phyloP scores from a whole-genome alignment of 2,329 filamentous ascomycete genomes.

The Venturia effusa region DNA sequence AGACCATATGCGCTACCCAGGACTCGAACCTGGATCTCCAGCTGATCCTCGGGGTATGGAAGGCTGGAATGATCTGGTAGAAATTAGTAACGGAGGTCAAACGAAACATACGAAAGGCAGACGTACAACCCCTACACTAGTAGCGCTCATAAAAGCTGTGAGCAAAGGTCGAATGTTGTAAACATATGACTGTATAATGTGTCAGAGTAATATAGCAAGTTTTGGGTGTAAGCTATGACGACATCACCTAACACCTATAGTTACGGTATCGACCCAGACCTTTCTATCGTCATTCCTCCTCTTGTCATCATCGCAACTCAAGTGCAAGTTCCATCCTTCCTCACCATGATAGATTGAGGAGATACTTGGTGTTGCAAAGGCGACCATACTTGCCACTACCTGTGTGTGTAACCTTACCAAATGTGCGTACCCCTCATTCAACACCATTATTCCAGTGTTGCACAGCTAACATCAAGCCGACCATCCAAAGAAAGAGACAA shows the following conservation, averaged over 20 bases:
- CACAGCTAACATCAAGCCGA: neutral
- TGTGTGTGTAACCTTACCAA: too few relatives aligned
- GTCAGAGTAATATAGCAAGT: neutral
- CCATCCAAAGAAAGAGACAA: neutral
- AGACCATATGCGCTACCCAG: neutral
- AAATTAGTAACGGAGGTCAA: too few relatives aligned
- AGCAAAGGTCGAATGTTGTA: too few relatives aligned
- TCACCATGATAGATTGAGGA: neutral
- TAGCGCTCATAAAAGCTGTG: constrained; percentile 19
- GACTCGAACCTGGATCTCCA: neutral
- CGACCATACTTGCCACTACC: neutral
- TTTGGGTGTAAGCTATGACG: too few relatives aligned
- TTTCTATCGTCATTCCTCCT: neutral
- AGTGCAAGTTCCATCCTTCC: neutral
- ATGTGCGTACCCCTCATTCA: neutral
- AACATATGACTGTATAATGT: constrained; percentile 10
- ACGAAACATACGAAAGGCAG: too few relatives aligned
- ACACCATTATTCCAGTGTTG: neutral
- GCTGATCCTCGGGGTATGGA: neutral
- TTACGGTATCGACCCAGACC: too few relatives aligned
- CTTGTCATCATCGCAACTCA: neutral
- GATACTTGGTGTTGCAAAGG: neutral
- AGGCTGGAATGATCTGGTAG: neutral
- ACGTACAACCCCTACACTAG: neutral
- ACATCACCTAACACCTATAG: too few relatives aligned